These are phyloP conservation scores for Sugiyamaella pinicola DNA, from an alignment of 1,139 yeast genomes.

Conservation along the genomic window DNA sequence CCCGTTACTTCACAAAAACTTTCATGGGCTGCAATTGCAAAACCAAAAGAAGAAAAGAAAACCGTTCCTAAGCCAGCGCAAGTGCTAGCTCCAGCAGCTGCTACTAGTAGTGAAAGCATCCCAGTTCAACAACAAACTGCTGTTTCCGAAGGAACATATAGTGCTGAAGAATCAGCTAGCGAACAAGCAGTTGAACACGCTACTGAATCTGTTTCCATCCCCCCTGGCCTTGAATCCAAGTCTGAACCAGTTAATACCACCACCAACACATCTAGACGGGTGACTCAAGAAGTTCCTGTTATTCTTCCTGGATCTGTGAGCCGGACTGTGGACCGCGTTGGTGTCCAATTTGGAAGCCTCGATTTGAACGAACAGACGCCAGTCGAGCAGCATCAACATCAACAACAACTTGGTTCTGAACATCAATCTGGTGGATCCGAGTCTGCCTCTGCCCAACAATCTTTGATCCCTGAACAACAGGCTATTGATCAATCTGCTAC, in stretches of 20 bases:
- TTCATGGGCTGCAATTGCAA: slow-evolving; percentile 49
- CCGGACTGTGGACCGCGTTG: slow-evolving; percentile 57
- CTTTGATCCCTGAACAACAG: slow-evolving; percentile 25
- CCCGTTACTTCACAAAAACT: slow-evolving; percentile 28
- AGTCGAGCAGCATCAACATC: slow-evolving; percentile 25
- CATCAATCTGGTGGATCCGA: slow-evolving; percentile 22
- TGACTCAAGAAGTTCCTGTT: slow-evolving; percentile 56
- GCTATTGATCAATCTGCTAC: slow-evolving; percentile 23
- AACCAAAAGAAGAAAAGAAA: slow-evolving; percentile 23
- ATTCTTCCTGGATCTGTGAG: slow-evolving; percentile 57
- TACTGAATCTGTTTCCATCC: slow-evolving; percentile 20
- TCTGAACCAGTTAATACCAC: slow-evolving; percentile 13
- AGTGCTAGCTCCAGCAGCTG: slow-evolving; percentile 23
- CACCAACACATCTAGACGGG: slow-evolving; percentile 11
- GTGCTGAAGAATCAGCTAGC: slow-evolving; percentile 18
- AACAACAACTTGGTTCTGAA: slow-evolving; percentile 24
- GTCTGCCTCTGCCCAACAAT: slow-evolving; percentile 18
- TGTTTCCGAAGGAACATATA: neutral
- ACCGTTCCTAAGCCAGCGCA: slow-evolving; percentile 20
- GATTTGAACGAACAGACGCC: slow-evolving; percentile 42
- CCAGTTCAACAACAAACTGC: no score
- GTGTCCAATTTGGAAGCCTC: slow-evolving; percentile 71
- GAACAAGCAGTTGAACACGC: slow-evolving; percentile 18
- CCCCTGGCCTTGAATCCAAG: slow-evolving; percentile 23
- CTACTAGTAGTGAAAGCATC: no score